Base-by-base conservation (phyloP, 2,329 filamentous ascomycete species). In the Gnomoniopsis sp. region DNA sequence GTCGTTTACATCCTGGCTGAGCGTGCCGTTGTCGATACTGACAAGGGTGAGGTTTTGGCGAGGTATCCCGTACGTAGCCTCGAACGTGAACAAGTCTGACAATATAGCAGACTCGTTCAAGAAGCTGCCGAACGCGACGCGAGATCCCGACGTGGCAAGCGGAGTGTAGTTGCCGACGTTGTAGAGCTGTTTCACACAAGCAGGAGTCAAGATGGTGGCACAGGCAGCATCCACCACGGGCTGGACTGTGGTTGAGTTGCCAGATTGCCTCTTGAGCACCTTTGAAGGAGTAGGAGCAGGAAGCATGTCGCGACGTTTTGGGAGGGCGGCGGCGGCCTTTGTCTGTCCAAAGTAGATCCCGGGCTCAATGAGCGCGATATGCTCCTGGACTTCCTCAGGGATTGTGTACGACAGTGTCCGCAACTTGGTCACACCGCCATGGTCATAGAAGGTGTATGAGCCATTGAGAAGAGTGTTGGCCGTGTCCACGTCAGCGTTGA, bases 101-200 rank as follows among this genome's bases (percentile, higher is more conserved):
- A 53, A 63, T 7, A 61, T 68, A 21, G 79, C 77, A 26, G 73
- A 75, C 64, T 80, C 62, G 63, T 79, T 77, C 17, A 80, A 66
- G 66, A 80, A 81, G 50, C 72, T 75, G 36, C 74, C 73, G 55
- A 81, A 79, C 26, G 72, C 77, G 19, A 79, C 68, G 38, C 70
- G 72, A 65, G 74, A 77, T 2, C 78, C 78, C 10, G 73, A 73
- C 23, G 71, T 69, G 21, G 70, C 64, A 36, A 74, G 68, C 12
- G 77, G 68, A 21, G 69, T 72, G 66, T 80, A 80, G 56, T 69
- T 64, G 46, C 71, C 71, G 47, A 77, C 69, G 61, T 76, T 76
- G 70, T 80, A 80, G 53, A 79, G 66, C 61, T 73, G 63, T 65
- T 75, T 74, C 58, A 79, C 59, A 61, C 78, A 81, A 12, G 68